These are phyloP conservation scores for Hericium alpestre DNA, from an alignment of 768 basidiomycete genomes.

Conservation along the genomic window DNA sequence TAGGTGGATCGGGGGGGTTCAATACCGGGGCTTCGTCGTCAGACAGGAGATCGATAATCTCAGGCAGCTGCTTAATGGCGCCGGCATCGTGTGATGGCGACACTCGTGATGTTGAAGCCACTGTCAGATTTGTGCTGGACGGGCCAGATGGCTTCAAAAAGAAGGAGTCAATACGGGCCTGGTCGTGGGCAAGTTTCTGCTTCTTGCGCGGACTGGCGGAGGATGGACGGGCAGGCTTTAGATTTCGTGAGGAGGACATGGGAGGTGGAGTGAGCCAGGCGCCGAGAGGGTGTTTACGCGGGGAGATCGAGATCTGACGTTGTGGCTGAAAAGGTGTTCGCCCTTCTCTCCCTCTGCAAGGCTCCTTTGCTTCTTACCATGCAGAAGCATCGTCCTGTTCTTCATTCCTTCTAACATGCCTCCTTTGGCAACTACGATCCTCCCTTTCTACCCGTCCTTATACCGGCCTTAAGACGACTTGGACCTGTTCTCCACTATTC, in stretches of 20 bases:
- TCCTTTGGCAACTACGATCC: not conserved
- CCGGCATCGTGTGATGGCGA: not conserved
- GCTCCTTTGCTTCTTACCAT: not conserved
- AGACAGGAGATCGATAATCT: not conserved
- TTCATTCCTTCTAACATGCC: not conserved
- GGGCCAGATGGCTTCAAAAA: not conserved
- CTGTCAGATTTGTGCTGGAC: not conserved
- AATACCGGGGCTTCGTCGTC: not conserved
- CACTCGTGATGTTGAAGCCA: not conserved
- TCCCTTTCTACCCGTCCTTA: too few species aligned
- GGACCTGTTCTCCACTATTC: too few species aligned
- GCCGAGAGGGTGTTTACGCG: not conserved
- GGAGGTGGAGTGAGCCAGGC: not conserved
- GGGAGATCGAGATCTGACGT: not conserved
- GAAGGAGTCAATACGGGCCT: slow-evolving; percentile 13
- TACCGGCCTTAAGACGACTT: too few species aligned
- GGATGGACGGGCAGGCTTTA: not conserved
- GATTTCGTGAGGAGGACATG: not conserved
- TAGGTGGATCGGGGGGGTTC: not conserved
- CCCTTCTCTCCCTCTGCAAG: too few species aligned
- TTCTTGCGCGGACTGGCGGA: slow-evolving; percentile 10
- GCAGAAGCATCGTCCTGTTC: not conserved
- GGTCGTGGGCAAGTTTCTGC: slow-evolving; percentile 4
- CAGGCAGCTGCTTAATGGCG: not conserved
- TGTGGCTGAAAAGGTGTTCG: not conserved